These are phyloP conservation scores for Parathielavia hyrcaniae DNA, from an alignment of 495 filamentous ascomycete species.

Conservation along the genomic window DNA sequence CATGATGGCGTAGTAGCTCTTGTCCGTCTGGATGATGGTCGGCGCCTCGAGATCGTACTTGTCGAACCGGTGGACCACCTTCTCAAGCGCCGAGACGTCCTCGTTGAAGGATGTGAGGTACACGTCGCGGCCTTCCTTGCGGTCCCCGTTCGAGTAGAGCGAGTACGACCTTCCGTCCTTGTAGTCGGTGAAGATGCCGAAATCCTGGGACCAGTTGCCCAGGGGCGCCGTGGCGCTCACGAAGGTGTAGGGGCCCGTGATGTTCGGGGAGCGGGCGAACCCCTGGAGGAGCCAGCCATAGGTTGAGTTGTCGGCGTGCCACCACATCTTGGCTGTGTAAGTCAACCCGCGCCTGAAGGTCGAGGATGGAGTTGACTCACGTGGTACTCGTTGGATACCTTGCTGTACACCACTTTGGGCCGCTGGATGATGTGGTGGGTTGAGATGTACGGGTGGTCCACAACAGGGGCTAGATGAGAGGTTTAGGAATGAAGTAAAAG, in stretches of 20 bases:
- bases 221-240: slow-evolving; percentile 38
- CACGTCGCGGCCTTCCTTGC: slow-evolving; percentile 36
- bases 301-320: slow-evolving; percentile 44
- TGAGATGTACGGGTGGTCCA: slow-evolving; percentile 34
- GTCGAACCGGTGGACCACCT: slow-evolving; percentile 39
- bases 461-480: slow-evolving; percentile 29
- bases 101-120: slow-evolving; percentile 41
- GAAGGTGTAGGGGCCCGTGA: slow-evolving; percentile 39
- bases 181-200: slow-evolving; percentile 43
- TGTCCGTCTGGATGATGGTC: slow-evolving; percentile 41
- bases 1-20: slow-evolving; percentile 42
- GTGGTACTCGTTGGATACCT: slow-evolving; percentile 32
- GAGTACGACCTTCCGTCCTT: slow-evolving; percentile 40
- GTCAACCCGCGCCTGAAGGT: background rate
- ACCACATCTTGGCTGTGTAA: slow-evolving; percentile 38
- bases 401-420: slow-evolving; percentile 42
- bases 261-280: slow-evolving; percentile 34
- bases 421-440: slow-evolving; percentile 39
- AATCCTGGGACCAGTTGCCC: slow-evolving; percentile 46
- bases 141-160: slow-evolving; percentile 43
- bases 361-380: slow-evolving; percentile 19
- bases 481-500: slow-evolving; percentile 16
- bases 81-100: slow-evolving; percentile 31
- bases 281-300: slow-evolving; percentile 43
- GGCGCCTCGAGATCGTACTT: slow-evolving; percentile 45